phyloP scores from a whole-genome alignment of 179 eudicot genomes.

The Gypsophila paniculata region DNA sequence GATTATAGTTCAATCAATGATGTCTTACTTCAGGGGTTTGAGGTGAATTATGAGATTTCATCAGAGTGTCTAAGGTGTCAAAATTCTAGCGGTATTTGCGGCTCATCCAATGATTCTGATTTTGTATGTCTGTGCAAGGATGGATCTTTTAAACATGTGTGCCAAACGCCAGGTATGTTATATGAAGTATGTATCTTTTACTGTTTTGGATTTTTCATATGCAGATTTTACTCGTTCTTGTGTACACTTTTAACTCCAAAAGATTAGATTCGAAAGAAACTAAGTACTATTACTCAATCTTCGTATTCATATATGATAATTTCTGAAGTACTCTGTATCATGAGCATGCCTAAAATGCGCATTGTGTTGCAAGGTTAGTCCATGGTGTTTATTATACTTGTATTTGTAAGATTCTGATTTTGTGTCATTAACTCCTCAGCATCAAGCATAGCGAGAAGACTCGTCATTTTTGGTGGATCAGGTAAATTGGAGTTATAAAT shows the following conservation, averaged over 20 bases:
- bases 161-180: background rate
- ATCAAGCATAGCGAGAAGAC: background rate
- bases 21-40: constrained; percentile 13
- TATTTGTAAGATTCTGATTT: background rate
- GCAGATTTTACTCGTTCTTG: background rate
- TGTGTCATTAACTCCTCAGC: background rate
- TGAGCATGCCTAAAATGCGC: background rate
- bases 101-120: background rate
- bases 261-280: too few relatives aligned
- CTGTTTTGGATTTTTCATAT: background rate
- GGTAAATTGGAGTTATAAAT: background rate
- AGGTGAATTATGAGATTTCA: constrained; percentile 13
- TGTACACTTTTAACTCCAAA: background rate
- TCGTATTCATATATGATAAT: background rate
- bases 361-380: too few relatives aligned
- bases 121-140: constrained; percentile 2
- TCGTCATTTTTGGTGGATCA: constrained; percentile 9
- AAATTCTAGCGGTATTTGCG: constrained; percentile 17
- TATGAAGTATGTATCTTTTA: too few relatives aligned
- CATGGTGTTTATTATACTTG: background rate
- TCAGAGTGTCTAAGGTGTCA: constrained; percentile 4
- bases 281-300: background rate
- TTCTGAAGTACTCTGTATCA: background rate
- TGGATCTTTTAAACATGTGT: background rate
- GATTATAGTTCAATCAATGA: background rate